Base-by-base conservation (phyloP, 2,329 filamentous ascomycete genomes). In the Purpureocillium lavendulum region DNA sequence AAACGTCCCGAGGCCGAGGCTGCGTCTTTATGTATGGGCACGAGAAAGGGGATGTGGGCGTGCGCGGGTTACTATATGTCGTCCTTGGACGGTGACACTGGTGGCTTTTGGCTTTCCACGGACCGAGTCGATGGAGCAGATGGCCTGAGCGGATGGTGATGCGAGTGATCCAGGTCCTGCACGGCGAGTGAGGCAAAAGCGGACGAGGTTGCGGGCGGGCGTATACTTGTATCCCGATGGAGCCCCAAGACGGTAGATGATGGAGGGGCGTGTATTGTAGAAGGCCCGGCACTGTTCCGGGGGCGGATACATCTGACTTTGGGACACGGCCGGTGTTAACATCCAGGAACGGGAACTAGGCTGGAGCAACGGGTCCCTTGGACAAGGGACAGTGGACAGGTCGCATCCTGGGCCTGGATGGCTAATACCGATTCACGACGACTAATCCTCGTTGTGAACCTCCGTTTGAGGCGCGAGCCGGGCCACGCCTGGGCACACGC, bases 261-360 rank as follows among this genome's bases (percentile, higher is more conserved):
- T 65, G 62, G 65, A 67, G 65, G 65, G 67, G 62, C 57, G 62
- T 64, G 62, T 63, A 62, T 67, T 58, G 58, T 62, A 60, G 65
- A 62, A 60, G 52, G 57, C 58, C 64, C 67, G 67, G 70, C 64
- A 71, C 60, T 70, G 65, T 64, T 54, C 59, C 54, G 60, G 61
- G 58, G 62, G 61, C 64, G 61, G 64, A 59, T 59, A 59, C 59
- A 54, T 11, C 24, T 28, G 36, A 30, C 33, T 44, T 41, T 36
- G 47, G 53, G 56, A 50, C 49, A 52, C 56, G 55, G 53, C 51
- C 50, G 52, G 57, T 52, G 57, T 57, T 57, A 53, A 58, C 55
- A 51, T 52, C 58, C 56, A 62, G 57, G 56, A 55, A 61, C 58
- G 58, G 55, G 56, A 57, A 51, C 57, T 55, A 59, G 53, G 49